Evolutionary conservation across 306 rosid species (phyloP), one percentile per base, ranked within the genome.

Genomic region (Datisca glomerata): DNA sequence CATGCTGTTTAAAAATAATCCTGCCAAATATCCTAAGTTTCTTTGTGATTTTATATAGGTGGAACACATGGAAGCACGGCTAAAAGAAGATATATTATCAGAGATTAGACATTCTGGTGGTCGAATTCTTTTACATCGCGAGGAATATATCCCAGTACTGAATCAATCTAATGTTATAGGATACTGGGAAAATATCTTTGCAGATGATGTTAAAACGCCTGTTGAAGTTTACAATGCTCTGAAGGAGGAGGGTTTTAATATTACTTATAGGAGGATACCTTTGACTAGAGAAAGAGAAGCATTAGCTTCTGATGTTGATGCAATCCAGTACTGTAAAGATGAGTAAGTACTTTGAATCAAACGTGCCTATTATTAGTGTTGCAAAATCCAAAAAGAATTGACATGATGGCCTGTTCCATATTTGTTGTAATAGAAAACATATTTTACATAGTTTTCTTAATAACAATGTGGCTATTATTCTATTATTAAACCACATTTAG

Each of bases 211-310:
- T n/a, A n/a, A n/a, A n/a, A n/a, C n/a, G n/a, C n/a, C n/a, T n/a
- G 75, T 80, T 18, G 96, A 85, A 69, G 96, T 74, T 34, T 80
- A 77, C 65, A 71, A 85, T 24, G 40, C 69, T 47, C 53, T 85
- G 50, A 77, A 70, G 57, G 80, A 59, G 17, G 78, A 72, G 41
- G 81, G 85, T 41, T 75, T 69, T 60, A 68, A 77, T 60, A 68
- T 78, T 62, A 60, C 55, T 39, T 77, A 69, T 61, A 52, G 54
- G 58, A 80, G 96, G 59, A 74, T 77, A 53, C 96, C 93, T 43
- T 73, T 85, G 53, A 80, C 93, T 25, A 72, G 85, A 53, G 93
- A 77, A 43, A 72, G 85, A 56, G 93, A 77, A 56, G 85, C 93
- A 54, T 67, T 77, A 48, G 75, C 85, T 61, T 77, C 82, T 16